phyloP scores from a whole-genome alignment of 1,139 yeast genomes.

The Geotrichum fermentans region DNA sequence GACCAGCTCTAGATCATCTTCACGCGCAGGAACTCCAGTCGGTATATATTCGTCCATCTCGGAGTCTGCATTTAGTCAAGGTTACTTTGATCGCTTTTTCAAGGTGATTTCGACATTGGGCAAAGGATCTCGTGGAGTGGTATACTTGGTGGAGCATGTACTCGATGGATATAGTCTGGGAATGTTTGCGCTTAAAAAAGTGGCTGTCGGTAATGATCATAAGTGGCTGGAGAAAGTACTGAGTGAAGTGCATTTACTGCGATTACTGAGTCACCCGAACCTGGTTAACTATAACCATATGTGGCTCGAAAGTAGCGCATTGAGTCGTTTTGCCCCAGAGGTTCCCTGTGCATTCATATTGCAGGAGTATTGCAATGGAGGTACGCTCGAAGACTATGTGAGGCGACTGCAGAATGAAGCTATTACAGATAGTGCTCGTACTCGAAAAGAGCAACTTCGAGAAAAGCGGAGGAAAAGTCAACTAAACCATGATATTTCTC shows the following conservation, averaged over 20 bases:
- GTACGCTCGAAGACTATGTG: slow-evolving; percentile 71
- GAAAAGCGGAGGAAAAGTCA: slow-evolving; percentile 21
- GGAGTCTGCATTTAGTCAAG: slow-evolving; percentile 54
- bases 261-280: slow-evolving; percentile 52
- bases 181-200: slow-evolving; percentile 74
- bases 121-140: slow-evolving; percentile 79
- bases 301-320: slow-evolving; percentile 74
- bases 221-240: slow-evolving; percentile 64
- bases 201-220: slow-evolving; percentile 73
- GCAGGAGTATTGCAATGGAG: slow-evolving; percentile 86
- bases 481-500: neutral
- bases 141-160: slow-evolving; percentile 74
- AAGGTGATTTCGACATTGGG: slow-evolving; percentile 52
- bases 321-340: slow-evolving; percentile 52
- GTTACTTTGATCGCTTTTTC: slow-evolving; percentile 68
- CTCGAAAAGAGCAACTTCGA: slow-evolving; percentile 19
- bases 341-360: slow-evolving; percentile 81
- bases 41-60: slow-evolving; percentile 25
- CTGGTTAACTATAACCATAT: slow-evolving; percentile 84
- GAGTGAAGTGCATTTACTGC: slow-evolving; percentile 66
- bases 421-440: neutral
- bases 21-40: slow-evolving; percentile 4
- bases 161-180: slow-evolving; percentile 70
- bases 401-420: slow-evolving; percentile 8
- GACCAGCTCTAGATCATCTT: slow-evolving; percentile 5